Conservation (phyloP, 495 filamentous ascomycete species). For the Chaetomium tenue region DNA sequence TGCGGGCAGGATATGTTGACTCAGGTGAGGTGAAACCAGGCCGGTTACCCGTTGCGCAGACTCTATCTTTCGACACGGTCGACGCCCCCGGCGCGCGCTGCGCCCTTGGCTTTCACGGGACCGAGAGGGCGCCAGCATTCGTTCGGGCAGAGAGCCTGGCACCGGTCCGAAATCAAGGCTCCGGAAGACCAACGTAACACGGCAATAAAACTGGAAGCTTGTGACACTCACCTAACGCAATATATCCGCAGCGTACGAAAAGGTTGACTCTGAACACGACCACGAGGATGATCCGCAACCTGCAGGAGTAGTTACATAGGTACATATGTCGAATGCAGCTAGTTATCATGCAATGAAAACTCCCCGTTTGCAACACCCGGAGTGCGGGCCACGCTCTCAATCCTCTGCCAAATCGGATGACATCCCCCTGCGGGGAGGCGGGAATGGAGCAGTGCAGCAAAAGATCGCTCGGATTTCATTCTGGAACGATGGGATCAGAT, state of each 20-base stretch:
- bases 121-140: neutral
- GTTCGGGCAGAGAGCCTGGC: neutral
- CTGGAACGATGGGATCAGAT: neutral
- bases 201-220: conserved; percentile 4
- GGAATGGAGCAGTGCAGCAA: neutral
- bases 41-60: no score
- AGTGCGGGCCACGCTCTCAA: neutral
- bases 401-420: conserved; percentile 14
- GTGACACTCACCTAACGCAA: conserved; percentile 6
- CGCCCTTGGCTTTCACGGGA: neutral
- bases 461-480: conserved; percentile 14
- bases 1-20: no score
- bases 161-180: conserved; percentile 7
- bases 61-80: no score
- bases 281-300: neutral
- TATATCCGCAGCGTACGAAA: conserved; percentile 3
- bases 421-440: neutral
- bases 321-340: neutral
- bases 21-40: no score
- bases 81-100: neutral
- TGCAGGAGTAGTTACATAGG: no score
- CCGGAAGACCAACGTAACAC: neutral
- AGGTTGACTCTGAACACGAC: neutral
- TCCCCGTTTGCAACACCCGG: neutral
- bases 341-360: neutral